A percentile compares a stretch with the other conserved stretches of the same genome.
Evolutionary conservation across 108 stramenopile genomes (phyloP).

Genomic region (Cylindrotheca closterium): DNA sequence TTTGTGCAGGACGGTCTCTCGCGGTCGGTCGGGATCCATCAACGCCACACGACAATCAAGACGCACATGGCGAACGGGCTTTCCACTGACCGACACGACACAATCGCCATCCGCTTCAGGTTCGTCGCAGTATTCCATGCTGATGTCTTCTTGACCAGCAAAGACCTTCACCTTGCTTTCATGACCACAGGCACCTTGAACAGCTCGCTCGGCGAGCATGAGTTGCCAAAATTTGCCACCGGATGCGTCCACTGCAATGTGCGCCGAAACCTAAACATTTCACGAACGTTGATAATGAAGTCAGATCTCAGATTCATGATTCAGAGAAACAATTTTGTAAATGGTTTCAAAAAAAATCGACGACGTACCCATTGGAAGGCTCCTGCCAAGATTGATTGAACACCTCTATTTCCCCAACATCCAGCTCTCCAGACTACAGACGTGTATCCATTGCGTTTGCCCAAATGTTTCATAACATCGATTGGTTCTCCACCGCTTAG

Average conservation of each 20-base stretch:
- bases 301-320: too few relatives aligned
- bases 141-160: slow-evolving; percentile 75
- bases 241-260: slow-evolving; percentile 81
- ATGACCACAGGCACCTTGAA: slow-evolving; percentile 85
- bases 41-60: slow-evolving; percentile 71
- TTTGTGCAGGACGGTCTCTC: slow-evolving; percentile 50
- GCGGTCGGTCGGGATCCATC: slow-evolving; percentile 59
- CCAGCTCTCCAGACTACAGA: slow-evolving; percentile 87
- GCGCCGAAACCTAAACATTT: slow-evolving; percentile 58
- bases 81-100: slow-evolving; percentile 67
- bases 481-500: slow-evolving; percentile 72
- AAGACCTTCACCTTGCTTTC: slow-evolving; percentile 82
- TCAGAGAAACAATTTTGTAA: too few relatives aligned
- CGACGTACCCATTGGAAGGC: slow-evolving; percentile 69
- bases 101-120: slow-evolving; percentile 77
- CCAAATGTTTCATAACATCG: slow-evolving; percentile 86
- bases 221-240: slow-evolving; percentile 90
- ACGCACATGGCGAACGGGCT: slow-evolving; percentile 81
- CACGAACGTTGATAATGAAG: too few relatives aligned
- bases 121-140: slow-evolving; percentile 82
- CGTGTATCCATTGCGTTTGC: slow-evolving; percentile 67
- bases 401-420: slow-evolving; percentile 77
- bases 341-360: neutral
- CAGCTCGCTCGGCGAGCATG: slow-evolving; percentile 83
- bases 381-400: slow-evolving; percentile 71